These are phyloP conservation scores for Yamadazyma triangularis DNA, from an alignment of 1,139 yeast species.

Conservation along the genomic window DNA sequence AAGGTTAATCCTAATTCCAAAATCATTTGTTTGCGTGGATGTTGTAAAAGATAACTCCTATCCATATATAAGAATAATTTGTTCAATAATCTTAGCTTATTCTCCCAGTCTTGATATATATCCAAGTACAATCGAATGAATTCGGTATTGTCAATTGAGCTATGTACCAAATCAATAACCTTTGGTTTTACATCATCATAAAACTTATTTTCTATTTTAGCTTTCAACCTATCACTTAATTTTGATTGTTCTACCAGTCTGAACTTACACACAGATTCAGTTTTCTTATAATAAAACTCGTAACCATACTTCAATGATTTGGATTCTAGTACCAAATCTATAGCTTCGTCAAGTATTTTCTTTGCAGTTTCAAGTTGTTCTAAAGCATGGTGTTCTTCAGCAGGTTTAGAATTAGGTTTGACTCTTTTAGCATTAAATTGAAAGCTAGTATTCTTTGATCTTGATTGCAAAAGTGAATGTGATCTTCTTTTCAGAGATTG, in stretches of 20 bases:
- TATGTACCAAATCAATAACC: conserved; percentile 1
- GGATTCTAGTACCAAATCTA: conserved; percentile 19
- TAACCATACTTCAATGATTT: conserved; percentile 18
- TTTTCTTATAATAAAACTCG: conserved; percentile 23
- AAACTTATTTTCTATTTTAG: conserved; percentile 17
- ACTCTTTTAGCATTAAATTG: conserved; percentile 8
- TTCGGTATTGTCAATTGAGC: too few relatives aligned
- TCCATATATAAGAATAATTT: conserved; percentile 35
- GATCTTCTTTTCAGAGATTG: neutral
- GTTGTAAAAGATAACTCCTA: conserved; percentile 28
- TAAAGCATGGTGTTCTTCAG: conserved; percentile 7
- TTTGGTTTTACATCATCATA: conserved; percentile 6
- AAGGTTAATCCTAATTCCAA: conserved; percentile 20
- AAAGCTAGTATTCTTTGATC: conserved; percentile 2
- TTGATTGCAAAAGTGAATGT: conserved; percentile 3
- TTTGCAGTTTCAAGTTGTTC: conserved; percentile 11
- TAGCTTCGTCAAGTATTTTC: conserved; percentile 9
- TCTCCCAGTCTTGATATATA: conserved; percentile 22
- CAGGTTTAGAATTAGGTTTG: conserved; percentile 7
- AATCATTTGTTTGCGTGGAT: conserved; percentile 24
- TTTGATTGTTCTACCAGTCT: conserved; percentile 30
- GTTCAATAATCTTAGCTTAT: conserved; percentile 19
- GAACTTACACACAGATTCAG: conserved; percentile 31
- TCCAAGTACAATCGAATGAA: conserved; percentile 13
- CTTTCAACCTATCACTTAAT: conserved; percentile 18